Evolutionary conservation across 2,329 filamentous ascomycete genomes (phyloP).

Genomic region (Sarocladiaceae sp.): DNA sequence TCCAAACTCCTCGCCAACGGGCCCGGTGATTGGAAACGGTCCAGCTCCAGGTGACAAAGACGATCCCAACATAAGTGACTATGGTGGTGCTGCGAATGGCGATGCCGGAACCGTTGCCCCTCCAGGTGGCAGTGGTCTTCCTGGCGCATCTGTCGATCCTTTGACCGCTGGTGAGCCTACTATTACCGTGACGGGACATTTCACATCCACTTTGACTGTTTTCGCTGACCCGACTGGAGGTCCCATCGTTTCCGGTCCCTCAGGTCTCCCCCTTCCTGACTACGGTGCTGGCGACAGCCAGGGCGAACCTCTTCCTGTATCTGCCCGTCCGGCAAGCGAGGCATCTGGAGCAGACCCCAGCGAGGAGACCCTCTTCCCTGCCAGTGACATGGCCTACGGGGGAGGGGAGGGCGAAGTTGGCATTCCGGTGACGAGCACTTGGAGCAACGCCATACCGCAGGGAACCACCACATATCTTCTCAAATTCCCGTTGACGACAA

Average conservation of each 20-base stretch:
- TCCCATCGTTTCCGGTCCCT: slow-evolving; percentile 2
- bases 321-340: not conserved
- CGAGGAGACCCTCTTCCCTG: slow-evolving; percentile 10
- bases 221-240: slow-evolving; percentile 9
- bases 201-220: slow-evolving; percentile 12
- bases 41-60: not conserved
- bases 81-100: not conserved
- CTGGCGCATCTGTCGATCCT: not conserved
- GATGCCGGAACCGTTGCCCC: not conserved
- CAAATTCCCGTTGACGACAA: slow-evolving; percentile 31
- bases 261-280: slow-evolving; percentile 8
- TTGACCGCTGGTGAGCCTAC: slow-evolving; percentile 9
- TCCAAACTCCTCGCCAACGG: slow-evolving; percentile 14
- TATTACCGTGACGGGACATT: slow-evolving; percentile 9
- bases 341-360: slow-evolving; percentile 1
- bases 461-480: slow-evolving; percentile 34
- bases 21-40: not conserved
- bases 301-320: not conserved
- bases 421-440: slow-evolving; percentile 25
- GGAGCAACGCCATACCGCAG: slow-evolving; percentile 31
- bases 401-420: not conserved
- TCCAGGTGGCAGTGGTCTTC: not conserved
- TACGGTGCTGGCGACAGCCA: not conserved
- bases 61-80: not conserved
- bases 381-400: slow-evolving; percentile 5